A percentile compares a stretch with the other conserved stretches of the same genome.
Evolutionary conservation across 768 basidiomycete species (phyloP).

Genomic region (Leccinum subgranulosum): DNA sequence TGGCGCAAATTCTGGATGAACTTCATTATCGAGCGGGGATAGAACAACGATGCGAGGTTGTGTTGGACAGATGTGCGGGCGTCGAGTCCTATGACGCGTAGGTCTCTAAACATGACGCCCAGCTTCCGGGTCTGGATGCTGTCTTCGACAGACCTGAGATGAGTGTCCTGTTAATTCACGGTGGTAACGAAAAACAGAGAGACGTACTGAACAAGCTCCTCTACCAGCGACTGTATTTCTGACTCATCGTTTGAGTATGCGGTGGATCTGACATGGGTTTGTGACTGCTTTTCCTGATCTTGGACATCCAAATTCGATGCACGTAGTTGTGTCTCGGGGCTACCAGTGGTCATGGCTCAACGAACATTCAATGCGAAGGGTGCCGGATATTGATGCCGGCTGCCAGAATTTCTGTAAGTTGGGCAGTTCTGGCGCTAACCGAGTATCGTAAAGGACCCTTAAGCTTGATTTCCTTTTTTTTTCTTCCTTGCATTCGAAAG

Average conservation of each 20-base stretch:
- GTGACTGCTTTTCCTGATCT: neutral
- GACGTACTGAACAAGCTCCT: neutral
- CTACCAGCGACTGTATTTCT: conserved; percentile 15
- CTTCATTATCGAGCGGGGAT: conserved; percentile 28
- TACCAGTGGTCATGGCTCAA: too few species aligned
- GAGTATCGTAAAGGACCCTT: too few species aligned
- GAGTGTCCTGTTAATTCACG: neutral
- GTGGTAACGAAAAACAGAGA: too few species aligned
- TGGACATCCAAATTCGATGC: neutral
- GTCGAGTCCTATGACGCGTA: conserved; percentile 50
- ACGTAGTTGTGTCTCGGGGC: too few species aligned
- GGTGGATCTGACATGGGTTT: neutral
- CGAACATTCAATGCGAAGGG: too few species aligned
- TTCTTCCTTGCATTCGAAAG: too few species aligned
- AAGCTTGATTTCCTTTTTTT: too few species aligned
- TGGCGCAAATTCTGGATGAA: conserved; percentile 41
- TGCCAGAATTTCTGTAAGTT: too few species aligned
- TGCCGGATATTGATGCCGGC: too few species aligned
- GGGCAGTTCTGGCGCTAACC: too few species aligned
- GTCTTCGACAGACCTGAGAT: conserved; percentile 31
- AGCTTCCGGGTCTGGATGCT: conserved; percentile 39
- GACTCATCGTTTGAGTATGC: neutral
- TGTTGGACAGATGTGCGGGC: conserved; percentile 42
- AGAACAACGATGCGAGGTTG: conserved; percentile 43
- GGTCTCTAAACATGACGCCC: conserved; percentile 49